A percentile compares a stretch with the other conserved stretches of the same genome.
Conservation (phyloP, 1,284 basidiomycete species). For the Tylopilus orsonianus region DNA sequence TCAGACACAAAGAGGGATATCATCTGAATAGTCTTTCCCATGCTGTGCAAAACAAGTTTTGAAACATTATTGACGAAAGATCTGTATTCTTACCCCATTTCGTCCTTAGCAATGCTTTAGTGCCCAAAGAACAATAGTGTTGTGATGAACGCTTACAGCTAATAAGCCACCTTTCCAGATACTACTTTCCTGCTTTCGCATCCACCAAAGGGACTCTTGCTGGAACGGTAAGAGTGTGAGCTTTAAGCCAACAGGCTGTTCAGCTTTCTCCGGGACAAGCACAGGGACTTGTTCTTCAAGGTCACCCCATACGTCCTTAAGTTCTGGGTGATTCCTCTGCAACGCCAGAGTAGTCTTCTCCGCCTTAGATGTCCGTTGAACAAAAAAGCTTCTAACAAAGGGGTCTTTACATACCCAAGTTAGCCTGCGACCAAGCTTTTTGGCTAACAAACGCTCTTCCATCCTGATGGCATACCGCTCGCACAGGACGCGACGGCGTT, state of each 20-base stretch:
- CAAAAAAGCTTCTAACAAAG: background rate
- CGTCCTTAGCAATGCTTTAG: slow-evolving; percentile 55
- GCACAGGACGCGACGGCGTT: slow-evolving; percentile 11
- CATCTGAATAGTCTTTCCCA: slow-evolving; percentile 99
- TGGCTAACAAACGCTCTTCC: slow-evolving; percentile 51
- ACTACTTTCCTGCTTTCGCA: slow-evolving; percentile 90
- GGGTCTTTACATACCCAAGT: slow-evolving; percentile 52
- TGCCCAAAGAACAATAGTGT: background rate
- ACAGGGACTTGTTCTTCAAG: slow-evolving; percentile 66
- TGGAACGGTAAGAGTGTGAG: slow-evolving; percentile 78
- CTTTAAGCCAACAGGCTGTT: slow-evolving; percentile 82
- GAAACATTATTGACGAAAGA: slow-evolving; percentile 2
- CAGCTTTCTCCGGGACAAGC: slow-evolving; percentile 67
- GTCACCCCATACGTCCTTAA: slow-evolving; percentile 87
- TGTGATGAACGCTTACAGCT: slow-evolving; percentile 56
- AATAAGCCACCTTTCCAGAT: slow-evolving; percentile 92
- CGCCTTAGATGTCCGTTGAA: slow-evolving; percentile 45
- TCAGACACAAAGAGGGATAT: slow-evolving; percentile 88
- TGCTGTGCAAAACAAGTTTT: slow-evolving; percentile 47
- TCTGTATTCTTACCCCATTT: slow-evolving; percentile 72
- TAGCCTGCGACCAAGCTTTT: slow-evolving; percentile 66
- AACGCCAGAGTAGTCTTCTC: slow-evolving; percentile 75
- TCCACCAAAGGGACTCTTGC: slow-evolving; percentile 93
- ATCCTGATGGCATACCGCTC: slow-evolving; percentile 38
- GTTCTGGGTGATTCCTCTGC: slow-evolving; percentile 69